These are phyloP conservation scores for Macadamia tetraphylla DNA, from an alignment of 164 flowering plant genomes.

Conservation along the genomic window DNA sequence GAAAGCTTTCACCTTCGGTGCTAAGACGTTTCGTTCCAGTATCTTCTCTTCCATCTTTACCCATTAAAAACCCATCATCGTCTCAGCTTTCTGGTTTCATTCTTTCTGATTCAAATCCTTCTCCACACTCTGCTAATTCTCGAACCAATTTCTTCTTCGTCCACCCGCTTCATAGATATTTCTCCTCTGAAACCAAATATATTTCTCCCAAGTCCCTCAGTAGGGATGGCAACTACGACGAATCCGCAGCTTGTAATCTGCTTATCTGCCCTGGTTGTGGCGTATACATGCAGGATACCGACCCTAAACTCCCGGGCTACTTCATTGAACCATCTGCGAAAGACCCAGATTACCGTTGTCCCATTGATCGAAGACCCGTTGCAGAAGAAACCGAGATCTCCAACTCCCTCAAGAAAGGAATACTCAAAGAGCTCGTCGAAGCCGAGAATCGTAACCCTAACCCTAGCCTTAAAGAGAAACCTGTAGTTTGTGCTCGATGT, in stretches of 20 bases:
- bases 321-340: constrained; percentile 52
- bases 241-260: constrained; percentile 19
- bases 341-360: constrained; percentile 26
- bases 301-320: constrained; percentile 72
- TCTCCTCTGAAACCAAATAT: constrained; percentile 1
- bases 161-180: background rate
- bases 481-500: constrained; percentile 81
- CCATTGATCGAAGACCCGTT: constrained; percentile 26
- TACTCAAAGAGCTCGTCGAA: constrained; percentile 26
- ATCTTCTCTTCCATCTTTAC: background rate
- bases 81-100: background rate
- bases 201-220: constrained; percentile 15
- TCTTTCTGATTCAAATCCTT: background rate
- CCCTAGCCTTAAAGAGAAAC: constrained; percentile 19
- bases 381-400: constrained; percentile 61
- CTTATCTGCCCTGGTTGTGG: constrained; percentile 88
- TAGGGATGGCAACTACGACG: constrained; percentile 79
- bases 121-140: background rate
- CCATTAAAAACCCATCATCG: background rate
- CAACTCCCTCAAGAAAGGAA: constrained; percentile 53
- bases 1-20: background rate
- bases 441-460: constrained; percentile 11
- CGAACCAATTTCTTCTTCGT: background rate
- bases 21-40: background rate
- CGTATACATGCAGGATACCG: constrained; percentile 65